phyloP scores from a whole-genome alignment of 179 eudicot species.

The Spinacia oleracea region DNA sequence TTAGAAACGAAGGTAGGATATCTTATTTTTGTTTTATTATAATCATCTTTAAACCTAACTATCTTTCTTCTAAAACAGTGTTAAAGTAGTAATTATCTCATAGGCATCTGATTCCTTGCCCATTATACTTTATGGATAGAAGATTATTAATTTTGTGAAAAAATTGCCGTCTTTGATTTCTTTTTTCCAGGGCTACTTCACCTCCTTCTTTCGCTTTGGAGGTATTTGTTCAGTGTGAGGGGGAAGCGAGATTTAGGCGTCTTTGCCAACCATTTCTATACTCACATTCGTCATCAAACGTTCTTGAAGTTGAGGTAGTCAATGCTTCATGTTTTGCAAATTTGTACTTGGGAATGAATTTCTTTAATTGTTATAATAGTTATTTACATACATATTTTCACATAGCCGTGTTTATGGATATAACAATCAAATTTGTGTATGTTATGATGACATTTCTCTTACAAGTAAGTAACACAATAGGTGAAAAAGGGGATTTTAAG shows the following conservation, averaged over 20 bases:
- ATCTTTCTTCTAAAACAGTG: background rate
- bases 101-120: background rate
- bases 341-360: background rate
- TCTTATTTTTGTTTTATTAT: background rate
- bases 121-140: background rate
- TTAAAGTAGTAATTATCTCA: background rate
- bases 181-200: constrained; percentile 73
- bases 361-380: background rate
- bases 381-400: background rate
- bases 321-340: constrained; percentile 2
- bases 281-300: constrained; percentile 92
- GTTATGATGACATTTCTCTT: background rate
- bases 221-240: constrained; percentile 96
- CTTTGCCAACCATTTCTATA: constrained; percentile 92
- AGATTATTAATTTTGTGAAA: background rate
- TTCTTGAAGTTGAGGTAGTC: constrained; percentile 94
- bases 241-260: constrained; percentile 92
- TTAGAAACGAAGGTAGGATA: no score
- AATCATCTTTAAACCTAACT: background rate
- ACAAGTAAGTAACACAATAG: no score
- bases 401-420: background rate
- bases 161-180: background rate
- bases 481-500: no score
- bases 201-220: constrained; percentile 99
- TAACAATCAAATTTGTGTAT: background rate